These are phyloP conservation scores for Erodium texanum DNA, from an alignment of 441 rosid species.

Conservation along the genomic window DNA sequence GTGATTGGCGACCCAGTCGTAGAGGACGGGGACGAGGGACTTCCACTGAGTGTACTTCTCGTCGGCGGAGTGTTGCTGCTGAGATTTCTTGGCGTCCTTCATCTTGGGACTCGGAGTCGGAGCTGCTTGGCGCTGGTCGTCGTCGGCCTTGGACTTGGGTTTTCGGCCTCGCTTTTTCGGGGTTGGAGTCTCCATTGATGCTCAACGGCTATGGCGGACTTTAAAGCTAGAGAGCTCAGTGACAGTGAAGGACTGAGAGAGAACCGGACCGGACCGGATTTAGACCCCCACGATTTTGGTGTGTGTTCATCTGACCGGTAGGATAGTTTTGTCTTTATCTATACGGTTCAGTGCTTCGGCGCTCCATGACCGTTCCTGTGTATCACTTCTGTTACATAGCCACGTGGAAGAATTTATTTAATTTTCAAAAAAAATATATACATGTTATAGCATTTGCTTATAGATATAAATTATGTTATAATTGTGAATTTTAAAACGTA, in stretches of 20 bases:
- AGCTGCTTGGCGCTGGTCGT: slow-evolving; percentile 21
- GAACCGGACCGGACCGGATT: not conserved
- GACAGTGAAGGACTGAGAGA: not conserved
- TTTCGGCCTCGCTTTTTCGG: slow-evolving; percentile 83
- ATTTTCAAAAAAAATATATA: too few relatives aligned
- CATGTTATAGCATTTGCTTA: too few relatives aligned
- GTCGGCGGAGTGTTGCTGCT: slow-evolving; percentile 45
- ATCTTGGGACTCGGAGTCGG: slow-evolving; percentile 26
- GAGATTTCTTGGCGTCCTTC: slow-evolving; percentile 21
- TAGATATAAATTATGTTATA: too few relatives aligned
- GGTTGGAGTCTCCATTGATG: slow-evolving; percentile 29
- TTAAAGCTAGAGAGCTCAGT: not conserved
- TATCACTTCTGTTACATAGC: too few relatives aligned
- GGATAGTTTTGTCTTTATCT: too few relatives aligned
- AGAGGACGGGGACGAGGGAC: slow-evolving; percentile 88
- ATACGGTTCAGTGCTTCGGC: too few relatives aligned
- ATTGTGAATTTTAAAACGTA: too few relatives aligned
- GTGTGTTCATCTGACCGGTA: not conserved
- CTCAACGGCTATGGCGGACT: slow-evolving; percentile 1
- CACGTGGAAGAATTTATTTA: too few relatives aligned
- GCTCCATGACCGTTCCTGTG: too few relatives aligned
- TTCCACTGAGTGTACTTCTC: slow-evolving; percentile 94
- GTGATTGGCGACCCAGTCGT: slow-evolving; percentile 96
- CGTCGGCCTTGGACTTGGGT: slow-evolving; percentile 65
- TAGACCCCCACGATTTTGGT: not conserved